Conservation (phyloP, 1,139 yeast species). For the Chernovozyma sophiae-reginae region DNA sequence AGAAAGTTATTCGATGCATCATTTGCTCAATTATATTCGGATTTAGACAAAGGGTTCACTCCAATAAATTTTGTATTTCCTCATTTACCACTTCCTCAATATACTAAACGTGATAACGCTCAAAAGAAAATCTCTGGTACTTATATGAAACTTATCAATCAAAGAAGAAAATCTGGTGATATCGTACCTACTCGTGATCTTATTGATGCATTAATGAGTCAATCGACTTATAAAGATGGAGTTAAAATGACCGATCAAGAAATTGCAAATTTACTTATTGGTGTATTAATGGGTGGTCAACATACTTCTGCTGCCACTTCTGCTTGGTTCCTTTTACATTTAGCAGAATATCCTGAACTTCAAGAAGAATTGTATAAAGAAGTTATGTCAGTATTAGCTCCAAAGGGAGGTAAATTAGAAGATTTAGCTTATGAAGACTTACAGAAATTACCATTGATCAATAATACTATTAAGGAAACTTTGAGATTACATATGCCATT, state of each 20-base stretch:
- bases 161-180: constrained; percentile 72
- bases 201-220: constrained; percentile 80
- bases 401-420: constrained; percentile 40
- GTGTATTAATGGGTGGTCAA: constrained; percentile 98
- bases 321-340: constrained; percentile 88
- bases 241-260: constrained; percentile 90
- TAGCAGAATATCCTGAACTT: constrained; percentile 79
- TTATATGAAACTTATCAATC: constrained; percentile 70
- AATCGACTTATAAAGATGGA: constrained; percentile 89
- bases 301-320: constrained; percentile 97
- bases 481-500: constrained; percentile 94
- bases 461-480: constrained; percentile 85
- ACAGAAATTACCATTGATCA: constrained; percentile 75
- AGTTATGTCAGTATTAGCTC: constrained; percentile 59
- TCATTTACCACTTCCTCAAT: constrained; percentile 82
- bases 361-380: constrained; percentile 80
- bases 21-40: constrained; percentile 83
- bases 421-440: constrained; percentile 78
- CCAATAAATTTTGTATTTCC: constrained; percentile 96
- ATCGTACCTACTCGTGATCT: constrained; percentile 78
- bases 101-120: constrained; percentile 81
- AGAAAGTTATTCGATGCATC: constrained; percentile 77
- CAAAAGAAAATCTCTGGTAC: constrained; percentile 76
- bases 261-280: constrained; percentile 89
- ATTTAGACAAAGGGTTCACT: constrained; percentile 94